Conservation (phyloP, 176 grass and related monocot genomes). For the Hordeum marinum region DNA sequence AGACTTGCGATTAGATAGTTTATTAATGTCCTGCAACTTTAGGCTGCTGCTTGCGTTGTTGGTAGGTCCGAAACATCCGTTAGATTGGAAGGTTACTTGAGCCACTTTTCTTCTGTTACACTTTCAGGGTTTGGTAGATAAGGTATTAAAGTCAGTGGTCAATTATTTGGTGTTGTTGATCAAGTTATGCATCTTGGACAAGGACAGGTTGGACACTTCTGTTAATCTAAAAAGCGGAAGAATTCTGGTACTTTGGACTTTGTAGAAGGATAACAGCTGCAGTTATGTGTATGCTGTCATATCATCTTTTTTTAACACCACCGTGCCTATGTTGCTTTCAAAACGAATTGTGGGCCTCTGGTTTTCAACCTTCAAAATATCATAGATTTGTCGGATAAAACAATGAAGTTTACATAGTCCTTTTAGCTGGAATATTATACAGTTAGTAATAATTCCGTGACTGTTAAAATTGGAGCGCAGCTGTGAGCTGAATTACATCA, state of each 20-base stretch:
- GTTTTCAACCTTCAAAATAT: background rate
- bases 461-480: background rate
- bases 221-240: background rate
- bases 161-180: conserved; percentile 5
- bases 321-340: background rate
- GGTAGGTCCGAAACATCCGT: background rate
- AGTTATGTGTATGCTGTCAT: background rate
- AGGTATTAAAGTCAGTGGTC: background rate
- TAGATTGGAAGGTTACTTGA: background rate
- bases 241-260: background rate
- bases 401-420: background rate
- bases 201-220: background rate
- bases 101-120: background rate
- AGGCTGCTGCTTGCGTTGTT: background rate
- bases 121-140: background rate
- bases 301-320: background rate
- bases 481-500: background rate
- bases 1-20: background rate
- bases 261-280: background rate
- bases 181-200: conserved; percentile 5
- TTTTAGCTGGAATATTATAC: background rate
- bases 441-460: background rate
- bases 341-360: background rate
- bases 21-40: background rate
- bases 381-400: background rate